phyloP scores from a whole-genome alignment of 768 basidiomycete species.

The Rickenella mellea region DNA sequence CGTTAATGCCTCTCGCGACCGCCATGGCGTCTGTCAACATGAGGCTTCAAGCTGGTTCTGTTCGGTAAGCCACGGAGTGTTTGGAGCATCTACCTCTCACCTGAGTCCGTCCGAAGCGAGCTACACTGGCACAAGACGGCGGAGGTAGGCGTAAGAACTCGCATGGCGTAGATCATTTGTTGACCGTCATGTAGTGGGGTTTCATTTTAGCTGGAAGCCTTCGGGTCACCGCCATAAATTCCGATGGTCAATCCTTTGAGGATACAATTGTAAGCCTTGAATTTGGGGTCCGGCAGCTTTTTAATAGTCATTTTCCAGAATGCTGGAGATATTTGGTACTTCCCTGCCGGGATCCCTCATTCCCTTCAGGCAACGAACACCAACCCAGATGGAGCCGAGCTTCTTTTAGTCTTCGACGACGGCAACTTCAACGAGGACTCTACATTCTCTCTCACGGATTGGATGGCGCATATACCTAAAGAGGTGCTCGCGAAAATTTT shows the following conservation, averaged over 20 bases:
- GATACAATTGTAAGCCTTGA: conserved; percentile 34
- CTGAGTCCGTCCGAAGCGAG: conserved; percentile 22
- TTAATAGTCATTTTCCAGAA: conserved; percentile 16
- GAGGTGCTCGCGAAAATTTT: conserved; percentile 51
- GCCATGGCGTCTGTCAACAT: conserved; percentile 27
- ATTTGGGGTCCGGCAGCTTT: background rate
- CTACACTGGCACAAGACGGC: conserved; percentile 46
- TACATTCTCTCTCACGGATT: conserved; percentile 49
- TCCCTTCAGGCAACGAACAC: conserved; percentile 42
- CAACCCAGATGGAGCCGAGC: conserved; percentile 38
- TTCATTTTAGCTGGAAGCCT: conserved; percentile 45
- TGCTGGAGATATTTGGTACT: conserved; percentile 46
- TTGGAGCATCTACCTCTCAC: too few relatives aligned
- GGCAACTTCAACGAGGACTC: conserved; percentile 43
- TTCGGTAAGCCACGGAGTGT: conserved; percentile 31
- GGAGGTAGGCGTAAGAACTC: conserved; percentile 22
- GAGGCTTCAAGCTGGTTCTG: conserved; percentile 30
- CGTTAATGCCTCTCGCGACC: conserved; percentile 29
- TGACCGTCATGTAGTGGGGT: conserved; percentile 30
- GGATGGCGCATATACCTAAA: conserved; percentile 43
- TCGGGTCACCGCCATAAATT: conserved; percentile 38
- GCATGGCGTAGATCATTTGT: background rate
- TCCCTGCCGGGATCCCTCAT: conserved; percentile 48
- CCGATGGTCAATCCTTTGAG: conserved; percentile 38
- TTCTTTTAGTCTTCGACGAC: conserved; percentile 43